A percentile compares a stretch with the other conserved stretches of the same genome.
Evolutionary conservation across 805 yeast species (phyloP).

Genomic region (Monosporozyma siamensis): DNA sequence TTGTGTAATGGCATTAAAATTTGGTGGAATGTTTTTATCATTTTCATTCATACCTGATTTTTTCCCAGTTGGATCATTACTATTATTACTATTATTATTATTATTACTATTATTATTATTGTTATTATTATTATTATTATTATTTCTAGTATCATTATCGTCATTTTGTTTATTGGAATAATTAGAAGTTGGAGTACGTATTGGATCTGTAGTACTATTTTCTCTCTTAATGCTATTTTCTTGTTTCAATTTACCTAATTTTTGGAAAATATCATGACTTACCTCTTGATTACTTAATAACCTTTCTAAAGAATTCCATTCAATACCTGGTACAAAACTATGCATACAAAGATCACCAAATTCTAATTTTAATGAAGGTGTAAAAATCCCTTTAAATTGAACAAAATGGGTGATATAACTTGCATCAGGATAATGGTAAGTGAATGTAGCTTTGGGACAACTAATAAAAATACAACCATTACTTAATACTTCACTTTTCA

Average conservation of each 20-base stretch:
- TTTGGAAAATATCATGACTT: conserved; percentile 1
- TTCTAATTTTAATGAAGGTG: conserved; percentile 55
- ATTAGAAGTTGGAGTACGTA: no score
- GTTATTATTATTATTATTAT: conserved; percentile 39
- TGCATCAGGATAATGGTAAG: conserved; percentile 57
- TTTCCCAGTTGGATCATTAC: background rate
- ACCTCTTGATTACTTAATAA: conserved; percentile 38
- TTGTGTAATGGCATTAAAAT: conserved; percentile 20
- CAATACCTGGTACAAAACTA: conserved; percentile 38
- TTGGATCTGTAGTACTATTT: no score
- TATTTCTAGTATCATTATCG: conserved; percentile 35
- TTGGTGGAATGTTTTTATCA: conserved; percentile 9
- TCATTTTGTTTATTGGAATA: no score
- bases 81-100: background rate
- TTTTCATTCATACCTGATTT: background rate
- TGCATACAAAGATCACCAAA: conserved; percentile 55
- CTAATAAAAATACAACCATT: conserved; percentile 47
- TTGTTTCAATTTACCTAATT: background rate
- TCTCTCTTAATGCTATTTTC: no score
- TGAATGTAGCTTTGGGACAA: conserved; percentile 40
- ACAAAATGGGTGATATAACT: conserved; percentile 57
- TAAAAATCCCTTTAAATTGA: conserved; percentile 51
- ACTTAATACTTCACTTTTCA: conserved; percentile 44
- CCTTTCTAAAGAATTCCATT: conserved; percentile 39
- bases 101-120: background rate